These are phyloP conservation scores for Arctostaphylos glauca DNA, from an alignment of 148 eudicot genomes.

Conservation along the genomic window DNA sequence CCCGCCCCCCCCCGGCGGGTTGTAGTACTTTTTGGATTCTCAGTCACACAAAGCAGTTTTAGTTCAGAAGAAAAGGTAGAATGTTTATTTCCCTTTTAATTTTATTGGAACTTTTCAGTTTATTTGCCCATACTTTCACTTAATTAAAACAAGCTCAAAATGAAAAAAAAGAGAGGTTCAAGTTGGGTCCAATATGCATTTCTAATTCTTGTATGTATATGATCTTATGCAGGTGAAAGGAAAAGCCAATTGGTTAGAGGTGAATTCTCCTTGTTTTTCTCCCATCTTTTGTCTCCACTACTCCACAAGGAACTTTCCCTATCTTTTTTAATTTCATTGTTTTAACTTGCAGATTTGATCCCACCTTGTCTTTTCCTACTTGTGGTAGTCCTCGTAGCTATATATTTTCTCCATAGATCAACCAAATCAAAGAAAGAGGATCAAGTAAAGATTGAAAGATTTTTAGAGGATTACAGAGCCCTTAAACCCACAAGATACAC, in stretches of 20 bases:
- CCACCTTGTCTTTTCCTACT: neutral
- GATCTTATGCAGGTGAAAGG: neutral
- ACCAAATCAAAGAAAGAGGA: neutral
- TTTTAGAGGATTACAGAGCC: slow-evolving; percentile 4
- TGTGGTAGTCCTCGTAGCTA: neutral
- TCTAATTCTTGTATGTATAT: too few species aligned
- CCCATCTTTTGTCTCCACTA: neutral
- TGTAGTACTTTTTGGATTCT: too few species aligned
- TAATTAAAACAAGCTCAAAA: too few species aligned
- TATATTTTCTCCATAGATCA: neutral
- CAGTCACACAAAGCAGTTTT: too few species aligned
- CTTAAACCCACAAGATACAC: slow-evolving; percentile 3
- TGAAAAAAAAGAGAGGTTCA: too few species aligned
- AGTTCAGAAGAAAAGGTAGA: too few species aligned
- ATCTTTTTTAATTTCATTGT: neutral
- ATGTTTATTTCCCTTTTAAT: too few species aligned
- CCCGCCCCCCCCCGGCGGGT: too few species aligned
- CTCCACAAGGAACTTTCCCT: too few species aligned
- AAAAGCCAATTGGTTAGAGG: neutral
- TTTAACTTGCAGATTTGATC: neutral
- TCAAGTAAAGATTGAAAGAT: neutral
- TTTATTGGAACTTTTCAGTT: too few species aligned
- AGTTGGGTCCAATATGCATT: too few species aligned
- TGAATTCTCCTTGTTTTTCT: neutral
- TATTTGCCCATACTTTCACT: too few species aligned